Conservation (phyloP, 2,329 filamentous ascomycete genomes). For the Chaetomiaceae sp. region DNA sequence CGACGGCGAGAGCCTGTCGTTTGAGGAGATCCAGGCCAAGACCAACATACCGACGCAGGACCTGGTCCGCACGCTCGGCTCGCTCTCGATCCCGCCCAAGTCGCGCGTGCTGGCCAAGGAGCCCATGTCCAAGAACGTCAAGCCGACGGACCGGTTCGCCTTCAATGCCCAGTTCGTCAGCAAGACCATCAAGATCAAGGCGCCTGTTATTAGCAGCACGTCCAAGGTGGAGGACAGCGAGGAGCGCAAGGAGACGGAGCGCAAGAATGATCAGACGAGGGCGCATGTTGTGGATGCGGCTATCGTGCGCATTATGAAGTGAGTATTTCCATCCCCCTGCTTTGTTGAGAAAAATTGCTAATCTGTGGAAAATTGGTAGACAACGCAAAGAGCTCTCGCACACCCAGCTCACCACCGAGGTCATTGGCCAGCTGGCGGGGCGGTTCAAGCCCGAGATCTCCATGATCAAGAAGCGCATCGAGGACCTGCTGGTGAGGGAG, state of each 20-base stretch:
- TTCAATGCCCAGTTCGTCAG: constrained; percentile 81
- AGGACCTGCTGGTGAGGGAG: constrained; percentile 70
- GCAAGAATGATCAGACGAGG: constrained; percentile 69
- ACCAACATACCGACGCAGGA: constrained; percentile 76
- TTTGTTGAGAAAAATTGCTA: neutral
- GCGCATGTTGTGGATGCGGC: constrained; percentile 70
- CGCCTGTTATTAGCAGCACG: constrained; percentile 73
- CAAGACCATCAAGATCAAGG: constrained; percentile 83
- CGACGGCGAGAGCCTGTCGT: constrained; percentile 47
- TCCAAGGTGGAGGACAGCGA: constrained; percentile 79
- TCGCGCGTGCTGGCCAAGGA: constrained; percentile 77
- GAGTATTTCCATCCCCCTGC: constrained; percentile 38
- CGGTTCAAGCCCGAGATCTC: constrained; percentile 73
- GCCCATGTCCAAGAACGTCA: constrained; percentile 72
- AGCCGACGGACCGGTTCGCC: constrained; percentile 69
- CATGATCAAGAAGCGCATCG: constrained; percentile 78
- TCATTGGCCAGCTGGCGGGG: constrained; percentile 61
- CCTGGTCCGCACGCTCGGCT: constrained; percentile 72
- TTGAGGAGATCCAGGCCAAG: constrained; percentile 75
- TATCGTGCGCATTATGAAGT: constrained; percentile 84
- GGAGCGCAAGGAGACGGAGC: constrained; percentile 66
- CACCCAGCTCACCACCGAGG: constrained; percentile 65
- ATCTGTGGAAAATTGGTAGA: constrained; percentile 37
- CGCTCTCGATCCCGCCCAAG: constrained; percentile 78
- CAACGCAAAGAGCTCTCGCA: constrained; percentile 70